Evolutionary conservation across 1,139 yeast species (phyloP).

Genomic region (Geotrichum macrosporum): DNA sequence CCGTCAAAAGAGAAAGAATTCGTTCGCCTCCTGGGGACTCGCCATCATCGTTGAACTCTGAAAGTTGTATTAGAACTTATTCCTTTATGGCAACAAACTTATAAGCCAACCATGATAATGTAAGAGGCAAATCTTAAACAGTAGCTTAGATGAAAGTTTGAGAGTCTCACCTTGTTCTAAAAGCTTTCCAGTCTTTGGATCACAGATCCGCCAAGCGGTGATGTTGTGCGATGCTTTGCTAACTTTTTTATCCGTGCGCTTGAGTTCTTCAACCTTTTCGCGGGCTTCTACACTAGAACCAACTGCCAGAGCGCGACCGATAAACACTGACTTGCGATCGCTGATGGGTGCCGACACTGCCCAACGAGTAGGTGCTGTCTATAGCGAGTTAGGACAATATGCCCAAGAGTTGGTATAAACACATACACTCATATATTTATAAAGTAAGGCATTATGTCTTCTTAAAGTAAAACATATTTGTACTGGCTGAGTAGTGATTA

Average conservation of each 20-base stretch:
- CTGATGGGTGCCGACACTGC: slow-evolving; percentile 60
- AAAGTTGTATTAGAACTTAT: too few species aligned
- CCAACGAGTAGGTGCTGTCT: slow-evolving; percentile 44
- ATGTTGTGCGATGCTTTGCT: slow-evolving; percentile 68
- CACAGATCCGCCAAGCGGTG: slow-evolving; percentile 68
- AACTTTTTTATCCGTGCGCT: slow-evolving; percentile 53
- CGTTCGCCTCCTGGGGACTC: slow-evolving; percentile 83
- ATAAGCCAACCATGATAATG: background rate
- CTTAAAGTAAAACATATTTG: background rate
- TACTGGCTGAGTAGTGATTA: too few species aligned
- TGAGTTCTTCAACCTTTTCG: slow-evolving; percentile 43
- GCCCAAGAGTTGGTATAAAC: background rate
- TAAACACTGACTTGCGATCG: slow-evolving; percentile 80
- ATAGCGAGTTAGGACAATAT: background rate
- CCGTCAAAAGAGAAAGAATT: slow-evolving; percentile 67
- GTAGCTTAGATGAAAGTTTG: background rate
- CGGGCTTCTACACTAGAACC: slow-evolving; percentile 60
- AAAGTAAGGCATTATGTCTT: background rate
- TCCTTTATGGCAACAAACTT: too few species aligned
- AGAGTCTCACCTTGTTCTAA: slow-evolving; percentile 19
- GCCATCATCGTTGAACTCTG: slow-evolving; percentile 60
- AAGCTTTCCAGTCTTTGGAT: slow-evolving; percentile 13
- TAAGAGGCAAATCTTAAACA: background rate
- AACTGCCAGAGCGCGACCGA: slow-evolving; percentile 64
- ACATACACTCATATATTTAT: background rate